phyloP scores from a whole-genome alignment of 2,329 filamentous ascomycete genomes.

The Cryphonectria japonica region DNA sequence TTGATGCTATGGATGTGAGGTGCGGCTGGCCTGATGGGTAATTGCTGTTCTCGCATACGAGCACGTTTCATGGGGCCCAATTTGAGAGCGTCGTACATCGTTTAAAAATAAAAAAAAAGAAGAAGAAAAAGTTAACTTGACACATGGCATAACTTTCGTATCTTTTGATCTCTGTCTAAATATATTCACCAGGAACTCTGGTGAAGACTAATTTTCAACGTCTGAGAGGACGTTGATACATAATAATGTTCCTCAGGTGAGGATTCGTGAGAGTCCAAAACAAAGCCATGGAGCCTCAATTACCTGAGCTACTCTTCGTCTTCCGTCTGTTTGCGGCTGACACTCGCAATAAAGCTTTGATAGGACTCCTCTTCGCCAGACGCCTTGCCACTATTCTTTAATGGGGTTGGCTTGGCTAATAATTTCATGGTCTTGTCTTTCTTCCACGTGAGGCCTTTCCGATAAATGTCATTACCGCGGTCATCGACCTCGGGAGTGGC shows the following conservation, averaged over 20 bases:
- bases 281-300: background rate
- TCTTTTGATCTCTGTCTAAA: background rate
- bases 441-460: constrained; percentile 28
- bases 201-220: background rate
- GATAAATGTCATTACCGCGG: constrained; percentile 12
- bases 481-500: constrained; percentile 35
- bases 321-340: constrained; percentile 25
- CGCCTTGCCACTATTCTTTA: constrained; percentile 15
- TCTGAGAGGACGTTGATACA: background rate
- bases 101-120: background rate
- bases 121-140: background rate
- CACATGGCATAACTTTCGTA: background rate
- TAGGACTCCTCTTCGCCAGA: constrained; percentile 27
- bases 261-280: background rate
- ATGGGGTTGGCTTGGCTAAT: constrained; percentile 15
- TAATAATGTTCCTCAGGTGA: background rate
- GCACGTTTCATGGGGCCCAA: no score
- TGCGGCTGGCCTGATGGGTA: background rate
- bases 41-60: background rate
- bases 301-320: constrained; percentile 9
- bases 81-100: background rate
- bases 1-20: no score
- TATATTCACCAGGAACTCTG: background rate
- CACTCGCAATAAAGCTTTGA: constrained; percentile 29
- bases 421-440: constrained; percentile 28